Evolutionary conservation across 2,329 filamentous ascomycete genomes (phyloP), one percentile per base, ranked within the genome.

Genomic region (Exophiala alcalophila): DNA sequence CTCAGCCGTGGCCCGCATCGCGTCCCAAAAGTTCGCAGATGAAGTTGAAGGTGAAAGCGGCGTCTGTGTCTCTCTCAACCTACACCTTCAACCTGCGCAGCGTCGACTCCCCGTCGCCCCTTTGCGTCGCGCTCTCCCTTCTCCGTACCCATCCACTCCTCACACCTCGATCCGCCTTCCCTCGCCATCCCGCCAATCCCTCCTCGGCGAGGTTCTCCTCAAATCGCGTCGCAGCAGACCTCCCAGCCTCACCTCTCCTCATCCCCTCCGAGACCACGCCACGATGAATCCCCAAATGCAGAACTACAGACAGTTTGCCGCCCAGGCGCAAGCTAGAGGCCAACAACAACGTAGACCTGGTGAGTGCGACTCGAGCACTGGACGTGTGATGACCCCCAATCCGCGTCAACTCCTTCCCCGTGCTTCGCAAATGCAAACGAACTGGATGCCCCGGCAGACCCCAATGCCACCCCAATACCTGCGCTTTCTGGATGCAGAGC

Each of bases 221-320:
- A n/a, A n/a, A n/a, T n/a, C n/a, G n/a, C n/a, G 26, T 15, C 28
- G 28, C 12, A n/a, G 28, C n/a, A 31, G 5, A 8, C 28, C 28
- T 9, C 16, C 30, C 9, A 21, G 16, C 18, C 18, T 21, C 14
- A 33, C 30, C 16, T 15, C n/a, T 28, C 3, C 20, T 7, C 24
- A 18, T 15, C 18, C 5, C n/a, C 10, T 16, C 26, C 26, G 27
- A 28, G 30, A 18, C 19, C 18, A 15, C 21, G 28, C 15, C 28
- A 52, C n/a, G 28, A 56, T 57, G 54, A 57, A 57, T 41, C 49
- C 53, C 2, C 52, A 55, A 43, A 53, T 57, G 48, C 54, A 53
- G 26, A 51, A 50, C 18, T 57, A 55, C 38, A 40, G 50, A 25
- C 54, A 52, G 29, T 57, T 52, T 45, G 47, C 30, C 4, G 18